Evolutionary conservation across 2,329 filamentous ascomycete genomes (phyloP).

Genomic region (Ophiostoma sp.): DNA sequence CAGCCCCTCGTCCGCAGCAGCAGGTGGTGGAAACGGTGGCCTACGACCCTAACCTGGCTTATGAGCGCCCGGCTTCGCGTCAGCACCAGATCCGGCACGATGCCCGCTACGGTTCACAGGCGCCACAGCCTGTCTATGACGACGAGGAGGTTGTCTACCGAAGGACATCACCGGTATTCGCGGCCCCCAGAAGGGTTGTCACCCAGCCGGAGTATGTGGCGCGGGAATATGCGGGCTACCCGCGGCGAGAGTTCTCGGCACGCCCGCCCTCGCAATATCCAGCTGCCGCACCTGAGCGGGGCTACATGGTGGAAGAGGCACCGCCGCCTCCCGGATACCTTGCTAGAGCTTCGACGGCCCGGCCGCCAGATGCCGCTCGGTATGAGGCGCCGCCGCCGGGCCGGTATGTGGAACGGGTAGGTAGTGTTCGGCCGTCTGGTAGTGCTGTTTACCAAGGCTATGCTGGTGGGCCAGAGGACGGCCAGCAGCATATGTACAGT

Average conservation of each 20-base stretch:
- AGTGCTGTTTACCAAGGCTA: conserved; percentile 19
- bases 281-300: not conserved
- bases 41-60: conserved; percentile 44
- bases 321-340: conserved; percentile 53
- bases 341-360: conserved; percentile 55
- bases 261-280: conserved; percentile 42
- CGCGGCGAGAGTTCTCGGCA: conserved; percentile 58
- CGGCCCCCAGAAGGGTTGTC: conserved; percentile 54
- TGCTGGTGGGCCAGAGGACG: not conserved
- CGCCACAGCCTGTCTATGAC: conserved; percentile 48
- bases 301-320: conserved; percentile 33
- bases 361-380: conserved; percentile 44
- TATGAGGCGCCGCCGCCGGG: conserved; percentile 32
- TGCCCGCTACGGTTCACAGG: conserved; percentile 53
- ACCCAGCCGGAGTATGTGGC: conserved; percentile 61
- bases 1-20: not conserved
- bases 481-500: not conserved
- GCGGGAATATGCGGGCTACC: conserved; percentile 53
- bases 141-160: conserved; percentile 54
- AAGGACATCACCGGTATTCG: conserved; percentile 50
- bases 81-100: not conserved
- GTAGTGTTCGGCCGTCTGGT: conserved; percentile 55
- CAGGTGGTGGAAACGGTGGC: not conserved
- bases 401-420: conserved; percentile 41
- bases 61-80: conserved; percentile 56